Percentiles rank a stretch among this genome's conserved stretches.
Conservation (phyloP, 352 stramenopile genomes). For the Pythium folliculosum region DNA sequence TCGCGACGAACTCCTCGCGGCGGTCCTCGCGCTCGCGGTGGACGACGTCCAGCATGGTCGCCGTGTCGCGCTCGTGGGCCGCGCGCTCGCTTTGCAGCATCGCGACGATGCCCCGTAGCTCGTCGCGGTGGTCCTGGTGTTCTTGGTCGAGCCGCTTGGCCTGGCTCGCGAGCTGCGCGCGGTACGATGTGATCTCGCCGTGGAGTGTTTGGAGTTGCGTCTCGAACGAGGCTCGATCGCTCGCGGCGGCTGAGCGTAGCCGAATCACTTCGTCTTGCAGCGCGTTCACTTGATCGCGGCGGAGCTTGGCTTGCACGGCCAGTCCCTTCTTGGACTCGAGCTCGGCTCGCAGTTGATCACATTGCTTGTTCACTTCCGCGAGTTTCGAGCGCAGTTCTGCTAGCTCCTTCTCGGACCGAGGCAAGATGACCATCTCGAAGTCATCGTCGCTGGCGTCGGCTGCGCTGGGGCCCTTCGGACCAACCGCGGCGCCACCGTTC, state of each 20-base stretch:
- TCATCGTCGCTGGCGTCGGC: constrained; percentile 2
- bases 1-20: constrained; percentile 15
- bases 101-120: constrained; percentile 17
- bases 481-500: too few relatives aligned
- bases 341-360: constrained; percentile 2
- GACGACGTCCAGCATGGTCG: constrained; percentile 8
- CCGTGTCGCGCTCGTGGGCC: constrained; percentile 4
- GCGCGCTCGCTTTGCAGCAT: constrained; percentile 20
- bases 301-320: not conserved
- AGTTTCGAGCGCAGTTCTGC: constrained; percentile 1
- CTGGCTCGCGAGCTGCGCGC: constrained; percentile 4
- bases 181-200: constrained; percentile 1
- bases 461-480: not conserved
- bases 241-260: not conserved
- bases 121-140: constrained; percentile 12
- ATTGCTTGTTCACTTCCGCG: constrained; percentile 1
- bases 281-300: constrained; percentile 10
- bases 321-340: not conserved
- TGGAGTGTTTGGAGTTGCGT: constrained; percentile 1
- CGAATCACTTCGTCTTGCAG: constrained; percentile 17
- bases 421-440: constrained; percentile 5
- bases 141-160: constrained; percentile 6
- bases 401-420: constrained; percentile 4
- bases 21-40: constrained; percentile 15
- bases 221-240: constrained; percentile 9